Base-by-base conservation (phyloP, 2,329 filamentous ascomycete genomes). In the Arachnopeziza araneosa region DNA sequence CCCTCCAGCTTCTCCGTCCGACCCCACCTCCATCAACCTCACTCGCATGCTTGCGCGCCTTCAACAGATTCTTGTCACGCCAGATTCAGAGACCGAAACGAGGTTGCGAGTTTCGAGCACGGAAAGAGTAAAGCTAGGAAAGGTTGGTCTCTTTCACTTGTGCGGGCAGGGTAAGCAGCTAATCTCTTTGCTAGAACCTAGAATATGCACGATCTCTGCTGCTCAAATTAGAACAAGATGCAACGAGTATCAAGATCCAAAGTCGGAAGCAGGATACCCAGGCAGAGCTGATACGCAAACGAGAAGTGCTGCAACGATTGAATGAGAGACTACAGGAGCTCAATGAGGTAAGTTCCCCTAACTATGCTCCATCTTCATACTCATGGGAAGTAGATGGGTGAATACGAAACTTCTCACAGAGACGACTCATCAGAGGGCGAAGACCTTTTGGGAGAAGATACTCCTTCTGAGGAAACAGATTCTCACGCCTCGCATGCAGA, bases 181-280 rank as follows among this genome's bases (percentile, higher is more conserved):
- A 24, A 61, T 19, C 32, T 30, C 10, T 50, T 10, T 9, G 19
- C 26, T 63, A 90, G 84, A 93, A 91, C 68, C 78, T 93, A 62
- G 83, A 89, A 66, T 84, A 89, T 71, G 89, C 90, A 22, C 84
- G 86, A 50, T 81, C 80, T 0, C 80, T 90, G 30, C 83, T 93
- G 59, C 81, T 87, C 22, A 85, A 81, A 61, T 80, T 91, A 50
- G 90, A 92, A 71, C 88, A 90, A 67, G 84, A 89, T 66, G 80
- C 84, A 6, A 74, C 83, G 17, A 77, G 74, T n/a, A 75, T 86
- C 63, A 86, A 86, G 70, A 76, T 81, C 32, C 80, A 81, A 59
- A 72, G 79, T 5, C 83, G 82, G 60, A 83, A 84, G 66, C 78
- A 84, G 63, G 82, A 87, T 60, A 71, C 81, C 21, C 87, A 91